phyloP scores from a whole-genome alignment of 169 alveolate genomes.

The Plasmodium relictum region DNA sequence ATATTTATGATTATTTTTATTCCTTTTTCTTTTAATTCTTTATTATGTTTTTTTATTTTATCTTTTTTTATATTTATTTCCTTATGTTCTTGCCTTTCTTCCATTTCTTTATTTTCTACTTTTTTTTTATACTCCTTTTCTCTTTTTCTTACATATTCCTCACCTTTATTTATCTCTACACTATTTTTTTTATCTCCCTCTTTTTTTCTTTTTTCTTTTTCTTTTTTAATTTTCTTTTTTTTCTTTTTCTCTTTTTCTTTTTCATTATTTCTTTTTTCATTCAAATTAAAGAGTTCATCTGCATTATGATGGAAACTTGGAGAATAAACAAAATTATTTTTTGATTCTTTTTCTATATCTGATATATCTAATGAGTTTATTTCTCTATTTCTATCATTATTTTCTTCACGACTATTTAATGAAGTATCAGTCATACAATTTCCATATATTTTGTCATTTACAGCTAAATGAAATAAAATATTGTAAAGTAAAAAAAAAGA shows the following conservation, averaged over 20 bases:
- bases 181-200: too few relatives aligned
- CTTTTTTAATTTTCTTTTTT: too few relatives aligned
- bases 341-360: constrained; percentile 11
- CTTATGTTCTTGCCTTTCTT: not conserved
- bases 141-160: too few relatives aligned
- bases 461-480: not conserved
- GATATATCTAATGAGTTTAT: not conserved
- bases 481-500: not conserved
- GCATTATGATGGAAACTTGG: constrained; percentile 2
- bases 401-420: not conserved
- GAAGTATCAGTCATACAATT: not conserved
- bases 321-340: constrained; percentile 2
- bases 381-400: too few relatives aligned
- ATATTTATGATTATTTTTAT: not conserved
- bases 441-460: not conserved
- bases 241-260: not conserved
- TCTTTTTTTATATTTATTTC: too few relatives aligned
- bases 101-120: too few relatives aligned
- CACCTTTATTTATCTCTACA: too few relatives aligned
- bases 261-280: not conserved
- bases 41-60: not conserved
- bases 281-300: constrained; percentile 24
- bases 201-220: too few relatives aligned
- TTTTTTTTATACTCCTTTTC: too few relatives aligned
- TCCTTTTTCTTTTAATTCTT: not conserved